Evolutionary conservation across 805 yeast genomes (phyloP), one percentile per base, ranked within the genome.

Genomic region (Metschnikowia cerradonensis): DNA sequence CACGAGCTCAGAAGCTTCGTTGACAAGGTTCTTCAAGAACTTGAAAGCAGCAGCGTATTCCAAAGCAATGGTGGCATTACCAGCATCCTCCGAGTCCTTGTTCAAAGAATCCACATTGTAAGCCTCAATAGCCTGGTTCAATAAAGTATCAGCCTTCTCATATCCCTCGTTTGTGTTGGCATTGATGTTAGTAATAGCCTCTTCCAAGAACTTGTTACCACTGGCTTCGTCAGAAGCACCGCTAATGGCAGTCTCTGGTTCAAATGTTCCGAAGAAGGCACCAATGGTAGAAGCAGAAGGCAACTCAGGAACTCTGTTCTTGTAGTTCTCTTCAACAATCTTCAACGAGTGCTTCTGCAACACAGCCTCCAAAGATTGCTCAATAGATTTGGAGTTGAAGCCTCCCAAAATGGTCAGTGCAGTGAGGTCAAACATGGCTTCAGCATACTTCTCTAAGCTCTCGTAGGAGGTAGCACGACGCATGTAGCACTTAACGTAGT

Each of bases 391-490:
- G 66, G 88, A 88, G 64, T 81, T 81, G 71, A 88, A 84, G 40
- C 94, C 94, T 51, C 94, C 94, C 66, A 83, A 81, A 52, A 94
- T 80, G 45, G 96, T 84, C 60, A 91, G 80, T 2, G 95, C 90
- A 48, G 97, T 91, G 67, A 88, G 80, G 71, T 94, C 99, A 68
- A 85, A 83, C 81, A 90, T 84, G 41, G 99, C 91, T 52, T 91
- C 96, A 42, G 82, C 80, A 70, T 80, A 90, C 57, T 79, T 75
- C 60, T 82, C 96, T 55, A 90, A 70, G 57, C 82, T 80, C 73
- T 94, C 99, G 67, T 86, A 86, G 32, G 97, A 96, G 58, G 85
- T 82, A 33, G 97, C 97, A 71, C 99, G 86, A 72, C 99, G 89
- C 62, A 89, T 75, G 55, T 90, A 76, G 70, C 97, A 94, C 75